Evolutionary conservation across 805 yeast species (phyloP).

Genomic region (Barnettozyma vustinii): DNA sequence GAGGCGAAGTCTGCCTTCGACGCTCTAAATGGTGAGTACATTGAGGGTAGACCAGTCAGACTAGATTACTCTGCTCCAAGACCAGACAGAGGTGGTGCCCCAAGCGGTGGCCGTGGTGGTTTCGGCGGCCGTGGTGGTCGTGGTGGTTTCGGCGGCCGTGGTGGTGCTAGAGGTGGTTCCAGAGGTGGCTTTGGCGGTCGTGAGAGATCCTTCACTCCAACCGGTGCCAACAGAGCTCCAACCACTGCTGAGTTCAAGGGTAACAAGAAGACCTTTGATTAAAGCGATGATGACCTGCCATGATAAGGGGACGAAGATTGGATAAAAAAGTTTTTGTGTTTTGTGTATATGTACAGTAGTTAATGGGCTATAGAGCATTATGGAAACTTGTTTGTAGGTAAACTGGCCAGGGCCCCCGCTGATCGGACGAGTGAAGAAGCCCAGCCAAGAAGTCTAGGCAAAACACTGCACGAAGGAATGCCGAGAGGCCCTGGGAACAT

Average conservation of each 20-base stretch:
- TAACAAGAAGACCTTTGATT: slow-evolving; percentile 77
- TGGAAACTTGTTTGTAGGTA: background rate
- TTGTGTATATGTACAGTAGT: background rate
- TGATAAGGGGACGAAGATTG: background rate
- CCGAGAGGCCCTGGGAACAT: no score
- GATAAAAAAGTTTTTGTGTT: background rate
- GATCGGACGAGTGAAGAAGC: background rate
- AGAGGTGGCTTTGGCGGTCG: slow-evolving; percentile 27
- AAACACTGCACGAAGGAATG: background rate
- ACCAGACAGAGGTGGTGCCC: slow-evolving; percentile 37
- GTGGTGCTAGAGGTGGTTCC: slow-evolving; percentile 32
- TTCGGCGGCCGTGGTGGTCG: slow-evolving; percentile 29
- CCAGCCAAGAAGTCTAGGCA: background rate
- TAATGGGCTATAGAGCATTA: slow-evolving; percentile 1
- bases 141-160: slow-evolving; percentile 37
- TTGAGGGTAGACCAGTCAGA: slow-evolving; percentile 91
- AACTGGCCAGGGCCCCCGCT: no score
- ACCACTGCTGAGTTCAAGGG: slow-evolving; percentile 72
- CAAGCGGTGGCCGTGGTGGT: slow-evolving; percentile 32
- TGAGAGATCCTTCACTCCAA: slow-evolving; percentile 35
- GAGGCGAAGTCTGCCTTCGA: slow-evolving; percentile 88
- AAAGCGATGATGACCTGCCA: slow-evolving; percentile 13
- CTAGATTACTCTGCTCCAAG: slow-evolving; percentile 93
- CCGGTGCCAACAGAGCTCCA: slow-evolving; percentile 62
- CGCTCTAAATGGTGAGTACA: slow-evolving; percentile 81